These are phyloP conservation scores for Chernovozyma aurita DNA, from an alignment of 1,139 yeast species.

Conservation along the genomic window DNA sequence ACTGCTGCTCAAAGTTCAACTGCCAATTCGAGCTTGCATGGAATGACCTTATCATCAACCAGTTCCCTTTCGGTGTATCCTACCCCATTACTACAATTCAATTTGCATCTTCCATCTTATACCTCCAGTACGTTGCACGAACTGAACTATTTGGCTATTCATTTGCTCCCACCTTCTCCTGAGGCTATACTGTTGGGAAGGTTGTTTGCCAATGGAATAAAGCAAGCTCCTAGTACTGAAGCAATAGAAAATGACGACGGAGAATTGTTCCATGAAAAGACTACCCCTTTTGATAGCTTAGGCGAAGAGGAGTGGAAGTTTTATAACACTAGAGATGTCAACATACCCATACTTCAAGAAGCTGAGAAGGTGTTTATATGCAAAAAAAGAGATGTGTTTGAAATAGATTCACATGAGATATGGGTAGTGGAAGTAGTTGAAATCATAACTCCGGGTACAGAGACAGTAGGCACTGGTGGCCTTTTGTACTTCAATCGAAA, in stretches of 20 bases:
- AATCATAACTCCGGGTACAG: slow-evolving; percentile 32
- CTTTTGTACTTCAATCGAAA: slow-evolving; percentile 59
- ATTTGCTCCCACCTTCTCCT: slow-evolving; percentile 58
- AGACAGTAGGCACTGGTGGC: slow-evolving; percentile 43
- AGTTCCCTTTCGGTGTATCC: slow-evolving; percentile 75
- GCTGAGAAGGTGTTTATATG: slow-evolving; percentile 68
- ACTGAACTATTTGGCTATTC: slow-evolving; percentile 60
- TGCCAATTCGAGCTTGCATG: slow-evolving; percentile 37
- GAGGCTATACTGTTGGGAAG: slow-evolving; percentile 52
- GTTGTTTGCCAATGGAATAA: slow-evolving; percentile 57
- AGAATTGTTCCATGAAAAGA: slow-evolving; percentile 41
- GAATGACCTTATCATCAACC: slow-evolving; percentile 80
- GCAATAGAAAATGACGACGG: slow-evolving; percentile 25
- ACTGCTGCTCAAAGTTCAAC: slow-evolving; percentile 19
- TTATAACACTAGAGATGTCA: slow-evolving; percentile 12
- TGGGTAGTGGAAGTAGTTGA: slow-evolving; percentile 75
- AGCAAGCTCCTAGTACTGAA: slow-evolving; percentile 14
- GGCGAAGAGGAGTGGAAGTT: slow-evolving; percentile 7
- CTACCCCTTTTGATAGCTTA: slow-evolving; percentile 45
- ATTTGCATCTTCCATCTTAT: slow-evolving; percentile 75
- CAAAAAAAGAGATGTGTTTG: slow-evolving; percentile 46
- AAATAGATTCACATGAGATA: slow-evolving; percentile 77
- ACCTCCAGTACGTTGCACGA: slow-evolving; percentile 64
- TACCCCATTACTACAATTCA: slow-evolving; percentile 70
- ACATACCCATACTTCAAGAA: slow-evolving; percentile 55